A percentile compares a stretch with the other conserved stretches of the same genome.
Evolutionary conservation across 768 basidiomycete species (phyloP).

Genomic region (Mycena filopes): DNA sequence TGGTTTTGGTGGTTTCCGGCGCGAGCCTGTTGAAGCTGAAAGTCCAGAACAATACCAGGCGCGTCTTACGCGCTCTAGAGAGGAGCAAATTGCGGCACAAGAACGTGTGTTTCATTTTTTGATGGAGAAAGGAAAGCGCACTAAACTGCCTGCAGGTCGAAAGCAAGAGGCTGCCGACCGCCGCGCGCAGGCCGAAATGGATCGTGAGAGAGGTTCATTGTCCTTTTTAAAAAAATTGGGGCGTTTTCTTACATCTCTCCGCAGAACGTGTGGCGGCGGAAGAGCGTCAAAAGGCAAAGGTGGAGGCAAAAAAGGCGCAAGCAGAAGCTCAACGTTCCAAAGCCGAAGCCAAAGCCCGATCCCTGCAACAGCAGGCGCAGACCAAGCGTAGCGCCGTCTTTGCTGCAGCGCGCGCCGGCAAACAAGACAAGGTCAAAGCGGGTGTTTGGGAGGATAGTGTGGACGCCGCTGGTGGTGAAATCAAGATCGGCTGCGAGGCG

Average conservation of each 20-base stretch:
- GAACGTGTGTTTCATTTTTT: too few species aligned
- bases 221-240: conserved; percentile 1
- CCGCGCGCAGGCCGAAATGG: conserved; percentile 55
- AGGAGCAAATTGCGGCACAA: conserved; percentile 66
- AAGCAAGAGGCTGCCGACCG: conserved; percentile 59
- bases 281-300: conserved; percentile 65
- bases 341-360: conserved; percentile 60
- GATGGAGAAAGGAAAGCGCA: too few species aligned
- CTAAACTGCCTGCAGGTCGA: too few species aligned
- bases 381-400: conserved; percentile 70
- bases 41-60: conserved; percentile 62
- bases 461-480: conserved; percentile 78
- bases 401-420: conserved; percentile 67
- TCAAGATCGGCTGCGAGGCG: conserved; percentile 63
- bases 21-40: conserved; percentile 43
- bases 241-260: conserved; percentile 11
- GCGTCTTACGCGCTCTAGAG: conserved; percentile 58
- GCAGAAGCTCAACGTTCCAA: conserved; percentile 59
- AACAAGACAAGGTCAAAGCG: conserved; percentile 65
- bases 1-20: conserved; percentile 26
- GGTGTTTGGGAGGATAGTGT: conserved; percentile 77
- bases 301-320: conserved; percentile 64
- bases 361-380: conserved; percentile 63
- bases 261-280: conserved; percentile 67
- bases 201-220: conserved; percentile 61